These are phyloP conservation scores for Ustilago bromivora DNA, from an alignment of 1,284 basidiomycete species.

Conservation along the genomic window DNA sequence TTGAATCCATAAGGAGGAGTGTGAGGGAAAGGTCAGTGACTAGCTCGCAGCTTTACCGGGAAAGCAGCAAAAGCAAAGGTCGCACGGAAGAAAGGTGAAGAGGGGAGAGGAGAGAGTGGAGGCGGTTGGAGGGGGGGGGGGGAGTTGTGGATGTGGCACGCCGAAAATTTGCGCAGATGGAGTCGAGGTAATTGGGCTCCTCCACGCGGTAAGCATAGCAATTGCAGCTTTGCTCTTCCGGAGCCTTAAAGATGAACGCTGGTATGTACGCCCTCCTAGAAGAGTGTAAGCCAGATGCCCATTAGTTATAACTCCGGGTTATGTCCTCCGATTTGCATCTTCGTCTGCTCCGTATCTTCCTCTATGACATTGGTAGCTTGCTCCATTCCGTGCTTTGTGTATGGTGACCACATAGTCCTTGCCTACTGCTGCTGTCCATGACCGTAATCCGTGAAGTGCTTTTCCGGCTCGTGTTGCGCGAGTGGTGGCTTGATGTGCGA, in stretches of 20 bases:
- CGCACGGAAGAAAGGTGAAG: not conserved
- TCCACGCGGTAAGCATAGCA: constrained; percentile 57
- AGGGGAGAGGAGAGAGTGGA: not conserved
- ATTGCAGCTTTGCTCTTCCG: constrained; percentile 62
- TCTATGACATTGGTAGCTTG: too few species aligned
- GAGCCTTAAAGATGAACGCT: constrained; percentile 69
- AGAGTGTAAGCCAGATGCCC: constrained; percentile 54
- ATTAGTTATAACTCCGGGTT: constrained; percentile 69
- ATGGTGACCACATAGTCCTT: not conserved
- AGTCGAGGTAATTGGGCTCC: constrained; percentile 18
- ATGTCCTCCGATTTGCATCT: not conserved
- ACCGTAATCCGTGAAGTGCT: too few species aligned
- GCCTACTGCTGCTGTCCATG: not conserved
- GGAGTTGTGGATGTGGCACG: constrained; percentile 42
- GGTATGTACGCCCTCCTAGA: constrained; percentile 24
- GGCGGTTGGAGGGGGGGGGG: not conserved
- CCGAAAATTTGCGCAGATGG: constrained; percentile 53
- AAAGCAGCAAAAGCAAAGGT: constrained; percentile 1
- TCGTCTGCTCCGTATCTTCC: not conserved
- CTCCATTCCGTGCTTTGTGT: too few species aligned
- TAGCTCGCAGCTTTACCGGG: not conserved
- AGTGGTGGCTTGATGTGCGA: not conserved
- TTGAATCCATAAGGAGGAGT: not conserved
- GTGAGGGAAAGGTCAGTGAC: constrained; percentile 1
- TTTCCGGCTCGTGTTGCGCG: too few species aligned